Evolutionary conservation across 148 eudicot species (phyloP).

Genomic region (Rhododendron simsii): DNA sequence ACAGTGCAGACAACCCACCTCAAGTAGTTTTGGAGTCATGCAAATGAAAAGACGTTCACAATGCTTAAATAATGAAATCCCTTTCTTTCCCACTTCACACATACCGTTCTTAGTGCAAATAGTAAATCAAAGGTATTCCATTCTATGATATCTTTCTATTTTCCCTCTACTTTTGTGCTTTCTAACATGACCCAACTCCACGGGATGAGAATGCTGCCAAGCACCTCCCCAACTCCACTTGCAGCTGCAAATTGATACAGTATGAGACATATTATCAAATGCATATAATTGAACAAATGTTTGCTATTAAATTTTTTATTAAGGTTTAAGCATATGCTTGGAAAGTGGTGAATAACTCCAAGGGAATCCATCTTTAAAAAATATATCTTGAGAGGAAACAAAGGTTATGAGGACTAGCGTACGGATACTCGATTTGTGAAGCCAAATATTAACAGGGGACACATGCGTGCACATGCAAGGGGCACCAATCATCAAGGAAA

Average conservation of each 20-base stretch:
- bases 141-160: too few species aligned
- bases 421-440: not conserved
- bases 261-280: too few species aligned
- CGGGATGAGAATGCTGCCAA: too few species aligned
- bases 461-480: not conserved
- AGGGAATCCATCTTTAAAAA: not conserved
- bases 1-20: not conserved
- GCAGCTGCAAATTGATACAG: not conserved
- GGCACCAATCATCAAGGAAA: not conserved
- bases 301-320: not conserved
- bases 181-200: too few species aligned
- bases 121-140: not conserved
- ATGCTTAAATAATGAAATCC: not conserved
- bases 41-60: not conserved
- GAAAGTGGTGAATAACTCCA: not conserved
- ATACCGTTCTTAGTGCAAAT: not conserved
- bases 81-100: not conserved
- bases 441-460: not conserved
- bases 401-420: not conserved
- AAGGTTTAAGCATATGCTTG: not conserved
- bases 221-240: not conserved
- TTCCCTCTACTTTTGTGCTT: not conserved
- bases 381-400: not conserved
- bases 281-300: not conserved
- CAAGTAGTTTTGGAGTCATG: not conserved